These are phyloP conservation scores for Poronia punctata DNA, from an alignment of 495 filamentous ascomycete species.

Conservation along the genomic window DNA sequence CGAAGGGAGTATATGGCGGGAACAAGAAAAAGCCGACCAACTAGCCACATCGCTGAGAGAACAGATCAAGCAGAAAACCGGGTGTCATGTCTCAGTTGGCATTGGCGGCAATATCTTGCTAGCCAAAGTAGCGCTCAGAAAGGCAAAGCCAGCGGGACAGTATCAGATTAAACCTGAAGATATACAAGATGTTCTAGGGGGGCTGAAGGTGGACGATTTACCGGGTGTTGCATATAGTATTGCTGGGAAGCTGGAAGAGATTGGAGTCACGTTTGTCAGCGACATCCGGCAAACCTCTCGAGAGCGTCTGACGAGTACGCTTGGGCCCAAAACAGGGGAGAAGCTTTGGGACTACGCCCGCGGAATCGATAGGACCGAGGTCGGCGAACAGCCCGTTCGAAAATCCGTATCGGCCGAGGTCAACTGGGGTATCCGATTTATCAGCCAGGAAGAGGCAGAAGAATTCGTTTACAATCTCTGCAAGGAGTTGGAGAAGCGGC, in stretches of 20 bases:
- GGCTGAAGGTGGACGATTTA: constrained; percentile 67
- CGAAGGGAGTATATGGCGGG: constrained; percentile 69
- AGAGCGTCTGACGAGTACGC: constrained; percentile 59
- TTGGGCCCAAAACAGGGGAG: constrained; percentile 89
- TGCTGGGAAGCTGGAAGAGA: constrained; percentile 74
- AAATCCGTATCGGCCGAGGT: constrained; percentile 95
- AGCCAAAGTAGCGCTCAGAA: constrained; percentile 83
- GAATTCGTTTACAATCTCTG: constrained; percentile 79
- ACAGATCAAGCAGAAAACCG: constrained; percentile 63
- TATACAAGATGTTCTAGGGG: constrained; percentile 65
- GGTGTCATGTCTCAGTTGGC: constrained; percentile 86
- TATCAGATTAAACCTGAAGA: constrained; percentile 70
- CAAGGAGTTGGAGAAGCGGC: constrained; percentile 70
- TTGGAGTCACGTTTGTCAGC: constrained; percentile 73
- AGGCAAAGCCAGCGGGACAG: constrained; percentile 92
- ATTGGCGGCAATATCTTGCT: constrained; percentile 87
- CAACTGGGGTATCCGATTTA: constrained; percentile 96
- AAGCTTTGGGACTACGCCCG: constrained; percentile 87
- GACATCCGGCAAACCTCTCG: constrained; percentile 70
- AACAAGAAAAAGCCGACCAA: constrained; percentile 73
- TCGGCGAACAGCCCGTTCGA: constrained; percentile 69
- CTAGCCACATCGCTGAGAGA: constrained; percentile 62
- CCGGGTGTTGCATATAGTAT: constrained; percentile 88
- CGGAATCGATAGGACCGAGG: constrained; percentile 79
- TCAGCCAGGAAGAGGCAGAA: constrained; percentile 81